Evolutionary conservation across 2,329 filamentous ascomycete genomes (phyloP).

Genomic region (Bretziella fagacearum): DNA sequence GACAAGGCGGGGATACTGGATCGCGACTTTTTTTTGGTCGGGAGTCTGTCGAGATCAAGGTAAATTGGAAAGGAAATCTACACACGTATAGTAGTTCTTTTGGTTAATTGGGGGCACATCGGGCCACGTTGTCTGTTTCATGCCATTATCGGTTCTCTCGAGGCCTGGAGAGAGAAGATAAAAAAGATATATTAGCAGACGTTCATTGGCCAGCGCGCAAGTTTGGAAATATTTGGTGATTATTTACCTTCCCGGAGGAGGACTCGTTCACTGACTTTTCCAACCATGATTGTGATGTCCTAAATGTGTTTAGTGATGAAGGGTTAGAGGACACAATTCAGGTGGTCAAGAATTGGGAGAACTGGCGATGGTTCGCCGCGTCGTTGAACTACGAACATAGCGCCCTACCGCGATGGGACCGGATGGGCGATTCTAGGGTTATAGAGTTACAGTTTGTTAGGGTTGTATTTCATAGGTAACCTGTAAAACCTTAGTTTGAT

Average conservation of each 20-base stretch:
- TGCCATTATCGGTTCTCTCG: conserved; percentile 93
- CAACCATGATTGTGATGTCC: conserved; percentile 32
- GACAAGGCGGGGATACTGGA: conserved; percentile 8
- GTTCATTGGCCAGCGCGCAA: not conserved
- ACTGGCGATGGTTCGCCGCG: not conserved
- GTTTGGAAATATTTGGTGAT: not conserved
- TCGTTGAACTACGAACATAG: not conserved
- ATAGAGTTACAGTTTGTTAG: too few relatives aligned
- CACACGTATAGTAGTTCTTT: conserved; percentile 96
- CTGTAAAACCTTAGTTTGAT: too few relatives aligned
- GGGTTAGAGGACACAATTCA: not conserved
- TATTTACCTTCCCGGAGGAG: conserved; percentile 43
- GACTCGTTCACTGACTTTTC: conserved; percentile 48
- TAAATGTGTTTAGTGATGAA: not conserved
- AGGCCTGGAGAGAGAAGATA: conserved; percentile 45
- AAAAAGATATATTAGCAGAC: conserved; percentile 2
- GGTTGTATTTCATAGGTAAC: too few relatives aligned
- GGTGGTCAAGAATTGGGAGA: not conserved
- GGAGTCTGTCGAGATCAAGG: not conserved
- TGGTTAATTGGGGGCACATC: conserved; percentile 90
- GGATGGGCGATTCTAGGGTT: too few relatives aligned
- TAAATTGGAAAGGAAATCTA: not conserved
- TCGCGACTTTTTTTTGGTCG: too few relatives aligned
- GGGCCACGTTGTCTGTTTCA: conserved; percentile 90
- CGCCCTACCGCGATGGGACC: not conserved